A percentile compares a stretch with the other conserved stretches of the same genome.
phyloP scores from a whole-genome alignment of 2,329 filamentous ascomycete species.

The Chrysoporthe austroafricana region DNA sequence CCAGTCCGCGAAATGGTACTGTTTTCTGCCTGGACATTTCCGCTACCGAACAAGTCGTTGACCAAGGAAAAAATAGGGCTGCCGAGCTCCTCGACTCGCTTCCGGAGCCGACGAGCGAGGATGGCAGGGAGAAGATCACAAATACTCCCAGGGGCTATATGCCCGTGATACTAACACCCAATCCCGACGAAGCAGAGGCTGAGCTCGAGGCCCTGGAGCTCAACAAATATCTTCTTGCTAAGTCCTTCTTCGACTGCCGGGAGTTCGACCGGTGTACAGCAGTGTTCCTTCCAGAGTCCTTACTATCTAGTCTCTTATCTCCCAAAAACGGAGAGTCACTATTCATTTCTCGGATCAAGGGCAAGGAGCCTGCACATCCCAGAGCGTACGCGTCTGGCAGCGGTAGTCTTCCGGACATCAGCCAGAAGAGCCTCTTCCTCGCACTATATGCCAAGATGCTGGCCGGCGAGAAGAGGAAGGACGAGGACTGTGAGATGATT shows the following conservation, averaged over 20 bases:
- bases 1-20: slow-evolving; percentile 92
- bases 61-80: slow-evolving; percentile 62
- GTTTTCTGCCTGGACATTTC: background rate
- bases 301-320: slow-evolving; percentile 68
- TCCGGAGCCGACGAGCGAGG: slow-evolving; percentile 57
- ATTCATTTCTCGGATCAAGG: slow-evolving; percentile 60
- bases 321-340: slow-evolving; percentile 47
- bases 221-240: slow-evolving; percentile 84
- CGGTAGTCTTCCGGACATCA: slow-evolving; percentile 61
- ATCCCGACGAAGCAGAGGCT: slow-evolving; percentile 72
- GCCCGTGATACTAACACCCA: slow-evolving; percentile 55
- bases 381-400: slow-evolving; percentile 16
- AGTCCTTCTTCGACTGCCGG: slow-evolving; percentile 91
- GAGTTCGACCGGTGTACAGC: slow-evolving; percentile 94
- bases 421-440: slow-evolving; percentile 90
- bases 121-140: slow-evolving; percentile 56
- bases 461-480: slow-evolving; percentile 92
- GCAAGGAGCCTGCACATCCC: slow-evolving; percentile 52
- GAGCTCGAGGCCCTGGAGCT: slow-evolving; percentile 78
- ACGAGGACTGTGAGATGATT: slow-evolving; percentile 97
- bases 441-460: slow-evolving; percentile 91
- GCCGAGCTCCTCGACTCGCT: slow-evolving; percentile 91
- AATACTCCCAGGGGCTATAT: slow-evolving; percentile 44
- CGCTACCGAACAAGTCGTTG: slow-evolving; percentile 2
- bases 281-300: slow-evolving; percentile 81